Evolutionary conservation across 2,329 filamentous ascomycete species (phyloP).

Genomic region (Fusarium sp.): DNA sequence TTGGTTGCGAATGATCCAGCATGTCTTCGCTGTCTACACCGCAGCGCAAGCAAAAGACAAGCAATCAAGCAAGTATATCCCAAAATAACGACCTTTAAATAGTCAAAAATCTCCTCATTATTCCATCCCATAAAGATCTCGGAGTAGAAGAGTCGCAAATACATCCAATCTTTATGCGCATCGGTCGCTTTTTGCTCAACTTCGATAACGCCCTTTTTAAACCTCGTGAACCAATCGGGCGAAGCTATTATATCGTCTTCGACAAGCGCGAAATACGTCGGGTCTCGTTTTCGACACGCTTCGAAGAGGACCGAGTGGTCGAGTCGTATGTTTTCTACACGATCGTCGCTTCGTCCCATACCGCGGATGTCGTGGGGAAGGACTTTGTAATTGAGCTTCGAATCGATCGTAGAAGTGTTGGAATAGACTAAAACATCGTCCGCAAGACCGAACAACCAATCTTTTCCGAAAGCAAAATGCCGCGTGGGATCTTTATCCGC

Average conservation of each 20-base stretch:
- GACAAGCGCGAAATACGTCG: slow-evolving; percentile 53
- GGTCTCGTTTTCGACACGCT: slow-evolving; percentile 45
- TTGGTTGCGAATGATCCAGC: slow-evolving; percentile 19
- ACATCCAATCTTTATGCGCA: slow-evolving; percentile 49
- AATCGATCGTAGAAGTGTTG: not conserved
- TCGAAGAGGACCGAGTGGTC: slow-evolving; percentile 53
- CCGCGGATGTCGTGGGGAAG: slow-evolving; percentile 42
- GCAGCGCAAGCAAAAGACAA: slow-evolving; percentile 20
- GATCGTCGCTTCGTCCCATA: slow-evolving; percentile 44
- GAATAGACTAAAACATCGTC: slow-evolving; percentile 53
- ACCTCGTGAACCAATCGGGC: slow-evolving; percentile 51
- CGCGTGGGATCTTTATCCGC: slow-evolving; percentile 50
- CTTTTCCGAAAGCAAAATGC: slow-evolving; percentile 50
- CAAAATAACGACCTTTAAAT: slow-evolving; percentile 45
- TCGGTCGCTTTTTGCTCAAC: slow-evolving; percentile 44
- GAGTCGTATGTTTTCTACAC: slow-evolving; percentile 51
- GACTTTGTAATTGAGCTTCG: slow-evolving; percentile 25
- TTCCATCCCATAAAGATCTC: slow-evolving; percentile 56
- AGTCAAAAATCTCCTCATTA: slow-evolving; percentile 51
- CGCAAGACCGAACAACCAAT: slow-evolving; percentile 50
- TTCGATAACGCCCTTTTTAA: slow-evolving; percentile 46
- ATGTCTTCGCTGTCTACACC: slow-evolving; percentile 24
- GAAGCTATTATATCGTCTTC: slow-evolving; percentile 55
- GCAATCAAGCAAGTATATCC: slow-evolving; percentile 43
- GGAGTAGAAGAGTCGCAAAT: slow-evolving; percentile 56